A percentile compares a stretch with the other conserved stretches of the same genome.
Conservation (phyloP, 1,284 basidiomycete species). For the Ustilago lituana region DNA sequence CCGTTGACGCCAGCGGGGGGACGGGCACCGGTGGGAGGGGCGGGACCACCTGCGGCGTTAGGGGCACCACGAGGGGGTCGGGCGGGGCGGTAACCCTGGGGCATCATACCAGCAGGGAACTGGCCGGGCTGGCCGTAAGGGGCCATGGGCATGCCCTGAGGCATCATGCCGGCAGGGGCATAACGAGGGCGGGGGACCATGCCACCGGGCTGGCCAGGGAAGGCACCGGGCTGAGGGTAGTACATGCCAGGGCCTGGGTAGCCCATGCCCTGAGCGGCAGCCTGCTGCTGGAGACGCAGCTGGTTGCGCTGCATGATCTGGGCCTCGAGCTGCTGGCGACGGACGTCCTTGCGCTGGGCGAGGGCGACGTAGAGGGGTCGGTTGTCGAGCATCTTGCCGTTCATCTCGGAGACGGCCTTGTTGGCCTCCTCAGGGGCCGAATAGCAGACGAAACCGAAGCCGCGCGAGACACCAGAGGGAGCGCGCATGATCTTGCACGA, state of each 20-base stretch:
- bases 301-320: conserved; percentile 72
- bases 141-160: conserved; percentile 64
- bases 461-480: conserved; percentile 82
- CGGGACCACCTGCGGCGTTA: conserved; percentile 50
- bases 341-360: conserved; percentile 97
- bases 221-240: conserved; percentile 65
- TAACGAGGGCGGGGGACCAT: conserved; percentile 65
- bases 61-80: conserved; percentile 61
- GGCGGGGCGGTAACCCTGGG: conserved; percentile 63
- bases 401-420: conserved; percentile 99
- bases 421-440: conserved; percentile 98
- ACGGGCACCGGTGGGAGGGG: conserved; percentile 49
- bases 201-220: conserved; percentile 64
- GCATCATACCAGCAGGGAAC: conserved; percentile 65
- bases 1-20: conserved; percentile 56
- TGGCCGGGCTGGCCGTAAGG: conserved; percentile 65
- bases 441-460: conserved; percentile 99
- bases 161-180: conserved; percentile 66
- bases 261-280: conserved; percentile 63
- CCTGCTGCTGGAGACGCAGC: conserved; percentile 67
- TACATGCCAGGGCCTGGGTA: conserved; percentile 67
- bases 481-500: conserved; percentile 99
- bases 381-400: conserved; percentile 99
- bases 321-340: conserved; percentile 97
- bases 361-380: conserved; percentile 99